Conservation (phyloP, 2,329 filamentous ascomycete species). For the Colletotrichum coccodes region DNA sequence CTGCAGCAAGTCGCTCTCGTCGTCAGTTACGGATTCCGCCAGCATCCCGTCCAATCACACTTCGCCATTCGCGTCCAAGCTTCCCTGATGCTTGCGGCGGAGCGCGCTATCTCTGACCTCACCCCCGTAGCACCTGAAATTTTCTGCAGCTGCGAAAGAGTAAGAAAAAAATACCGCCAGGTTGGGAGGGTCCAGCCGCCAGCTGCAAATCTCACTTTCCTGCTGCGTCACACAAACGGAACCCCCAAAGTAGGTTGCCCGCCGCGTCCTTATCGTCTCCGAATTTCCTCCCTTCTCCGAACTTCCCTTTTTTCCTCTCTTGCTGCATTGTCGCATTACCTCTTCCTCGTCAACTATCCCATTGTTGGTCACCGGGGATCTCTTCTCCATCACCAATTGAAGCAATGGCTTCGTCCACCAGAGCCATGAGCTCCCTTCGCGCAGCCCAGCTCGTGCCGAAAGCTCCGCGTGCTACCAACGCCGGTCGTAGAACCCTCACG, state of each 20-base stretch:
- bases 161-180: slow-evolving; percentile 23
- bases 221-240: slow-evolving; percentile 23
- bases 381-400: slow-evolving; percentile 34
- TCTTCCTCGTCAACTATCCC: slow-evolving; percentile 12
- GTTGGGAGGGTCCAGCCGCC: slow-evolving; percentile 29
- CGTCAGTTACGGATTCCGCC: neutral
- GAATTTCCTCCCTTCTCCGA: slow-evolving; percentile 21
- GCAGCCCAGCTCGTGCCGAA: slow-evolving; percentile 39
- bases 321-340: slow-evolving; percentile 20
- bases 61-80: neutral
- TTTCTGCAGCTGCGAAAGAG: slow-evolving; percentile 26
- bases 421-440: slow-evolving; percentile 50
- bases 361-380: slow-evolving; percentile 18
- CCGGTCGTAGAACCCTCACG: slow-evolving; percentile 45
- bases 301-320: slow-evolving; percentile 14
- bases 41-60: slow-evolving; percentile 15
- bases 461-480: slow-evolving; percentile 38
- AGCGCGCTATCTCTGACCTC: slow-evolving; percentile 32
- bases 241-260: slow-evolving; percentile 18
- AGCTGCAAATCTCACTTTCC: slow-evolving; percentile 27
- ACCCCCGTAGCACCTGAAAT: slow-evolving; percentile 32
- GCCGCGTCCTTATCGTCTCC: slow-evolving; percentile 31
- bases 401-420: slow-evolving; percentile 58
- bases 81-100: slow-evolving; percentile 9
- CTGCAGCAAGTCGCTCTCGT: neutral